Base-by-base conservation (phyloP, 495 filamentous ascomycete species). In the Antarctomyces pellizariae region DNA sequence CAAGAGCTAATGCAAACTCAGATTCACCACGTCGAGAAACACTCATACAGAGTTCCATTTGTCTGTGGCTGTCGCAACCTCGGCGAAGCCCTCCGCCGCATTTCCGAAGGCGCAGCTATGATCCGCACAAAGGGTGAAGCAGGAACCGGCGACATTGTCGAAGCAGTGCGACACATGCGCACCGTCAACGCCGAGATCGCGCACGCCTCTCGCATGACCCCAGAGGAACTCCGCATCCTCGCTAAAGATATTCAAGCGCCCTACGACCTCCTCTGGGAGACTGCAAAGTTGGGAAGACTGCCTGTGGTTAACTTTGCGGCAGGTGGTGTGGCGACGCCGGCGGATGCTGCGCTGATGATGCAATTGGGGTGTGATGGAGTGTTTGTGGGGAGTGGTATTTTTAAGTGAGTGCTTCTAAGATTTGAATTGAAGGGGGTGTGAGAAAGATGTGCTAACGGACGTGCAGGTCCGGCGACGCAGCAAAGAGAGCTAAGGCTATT, bases 291-390 rank as follows among this genome's bases (percentile, higher is more conserved):
- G 36, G 76, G 75, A 28, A 64, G 86, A 34, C 58, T 97, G 34
- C 86, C 86, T 0, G 86, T 97, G 1, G 86, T 97, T 24, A 97
- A 97, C 63, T 97, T 97, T 39, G 86, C 86, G 2, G 86, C 86
- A n/a, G 86, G 86, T 10, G 86, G 86, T 28, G 69, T 97, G 19
- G 86, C 86, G 7, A 97, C 86, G 7, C 86, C 86, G 1, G 86
- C 86, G 2, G 86, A 97, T 56, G 86, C 86, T 8, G 86, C 86
- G 16, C 59, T 97, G 20, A 97, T 97, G 86, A 97, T 97, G 86
- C 82, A 93, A 54, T 53, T 97, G 29, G 86, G 86, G 32, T 97
- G 86, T 45, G 86, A 97, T 44, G 86, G 86, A 30, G 86, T 97
- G 16, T 97, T 97, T 43, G 86, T 97, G 24, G 86, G 86, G 16